These are phyloP conservation scores for Petasospora fabianii DNA, from an alignment of 1,139 yeast genomes.

Conservation along the genomic window DNA sequence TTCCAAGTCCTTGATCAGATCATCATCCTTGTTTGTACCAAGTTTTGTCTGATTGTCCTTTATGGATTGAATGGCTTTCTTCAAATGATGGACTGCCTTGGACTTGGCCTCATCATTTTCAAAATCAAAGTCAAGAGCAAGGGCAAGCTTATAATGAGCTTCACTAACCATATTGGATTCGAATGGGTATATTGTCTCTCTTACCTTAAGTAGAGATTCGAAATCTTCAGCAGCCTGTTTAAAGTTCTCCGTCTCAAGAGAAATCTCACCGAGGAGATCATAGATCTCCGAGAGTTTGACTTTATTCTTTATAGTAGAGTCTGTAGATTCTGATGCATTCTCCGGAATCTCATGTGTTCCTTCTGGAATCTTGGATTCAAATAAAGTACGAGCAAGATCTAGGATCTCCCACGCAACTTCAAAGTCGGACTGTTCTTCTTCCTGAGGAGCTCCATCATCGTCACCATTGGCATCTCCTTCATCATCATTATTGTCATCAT, in stretches of 20 bases:
- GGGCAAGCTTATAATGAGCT: conserved; percentile 75
- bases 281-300: conserved; percentile 69
- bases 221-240: conserved; percentile 72
- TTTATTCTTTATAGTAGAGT: conserved; percentile 37
- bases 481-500: conserved; percentile 34
- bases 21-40: conserved; percentile 26
- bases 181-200: conserved; percentile 45
- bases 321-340: conserved; percentile 22
- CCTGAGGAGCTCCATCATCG: conserved; percentile 25
- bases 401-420: conserved; percentile 86
- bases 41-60: conserved; percentile 26
- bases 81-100: conserved; percentile 55
- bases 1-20: conserved; percentile 30
- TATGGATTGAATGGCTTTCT: conserved; percentile 59
- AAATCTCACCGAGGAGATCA: conserved; percentile 83
- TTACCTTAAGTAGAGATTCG: conserved; percentile 49
- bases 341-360: conserved; percentile 10
- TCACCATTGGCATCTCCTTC: conserved; percentile 26
- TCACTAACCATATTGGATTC: conserved; percentile 65
- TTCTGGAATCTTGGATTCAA: conserved; percentile 32
- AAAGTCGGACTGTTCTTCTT: conserved; percentile 63
- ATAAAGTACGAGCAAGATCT: conserved; percentile 68
- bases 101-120: conserved; percentile 45
- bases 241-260: conserved; percentile 82
- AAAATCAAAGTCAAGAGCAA: conserved; percentile 70